A percentile compares a stretch with the other conserved stretches of the same genome.
Evolutionary conservation across 768 basidiomycete species (phyloP).

Genomic region (Podaxis carcinomalis): DNA sequence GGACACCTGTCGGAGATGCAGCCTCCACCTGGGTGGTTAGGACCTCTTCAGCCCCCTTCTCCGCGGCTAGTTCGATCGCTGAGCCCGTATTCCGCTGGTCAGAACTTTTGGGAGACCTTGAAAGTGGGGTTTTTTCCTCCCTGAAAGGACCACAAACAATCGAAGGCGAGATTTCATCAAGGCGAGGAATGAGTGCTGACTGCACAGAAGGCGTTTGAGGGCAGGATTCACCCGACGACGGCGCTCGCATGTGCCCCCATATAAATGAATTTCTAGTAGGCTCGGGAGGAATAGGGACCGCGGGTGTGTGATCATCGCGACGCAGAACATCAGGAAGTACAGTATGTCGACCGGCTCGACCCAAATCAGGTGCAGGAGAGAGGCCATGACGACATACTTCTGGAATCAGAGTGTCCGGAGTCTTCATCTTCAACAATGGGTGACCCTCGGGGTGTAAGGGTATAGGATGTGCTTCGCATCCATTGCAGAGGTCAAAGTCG

Average conservation of each 20-base stretch:
- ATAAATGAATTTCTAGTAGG: background rate
- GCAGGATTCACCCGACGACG: background rate
- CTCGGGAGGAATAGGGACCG: background rate
- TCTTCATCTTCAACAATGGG: slow-evolving; percentile 71
- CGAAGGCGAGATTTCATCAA: slow-evolving; percentile 14
- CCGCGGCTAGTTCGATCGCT: too few relatives aligned
- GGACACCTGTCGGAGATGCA: background rate
- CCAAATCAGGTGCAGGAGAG: background rate
- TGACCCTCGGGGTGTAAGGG: slow-evolving; percentile 69
- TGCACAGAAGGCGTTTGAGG: background rate
- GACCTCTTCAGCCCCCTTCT: background rate
- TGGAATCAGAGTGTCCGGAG: slow-evolving; percentile 38
- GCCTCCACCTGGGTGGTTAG: background rate
- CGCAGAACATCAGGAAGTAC: background rate
- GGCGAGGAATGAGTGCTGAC: slow-evolving; percentile 7
- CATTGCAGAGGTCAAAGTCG: slow-evolving; percentile 77
- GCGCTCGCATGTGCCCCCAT: slow-evolving; percentile 7
- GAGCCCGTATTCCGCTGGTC: background rate
- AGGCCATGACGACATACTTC: slow-evolving; percentile 19
- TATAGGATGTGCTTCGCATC: slow-evolving; percentile 79
- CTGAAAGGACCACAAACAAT: background rate
- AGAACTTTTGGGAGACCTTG: background rate
- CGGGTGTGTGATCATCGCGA: background rate
- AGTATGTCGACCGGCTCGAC: background rate
- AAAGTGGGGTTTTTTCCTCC: background rate